Evolutionary conservation across 306 rosid species (phyloP), one percentile per base, ranked within the genome.

Genomic region (Senna tora): DNA sequence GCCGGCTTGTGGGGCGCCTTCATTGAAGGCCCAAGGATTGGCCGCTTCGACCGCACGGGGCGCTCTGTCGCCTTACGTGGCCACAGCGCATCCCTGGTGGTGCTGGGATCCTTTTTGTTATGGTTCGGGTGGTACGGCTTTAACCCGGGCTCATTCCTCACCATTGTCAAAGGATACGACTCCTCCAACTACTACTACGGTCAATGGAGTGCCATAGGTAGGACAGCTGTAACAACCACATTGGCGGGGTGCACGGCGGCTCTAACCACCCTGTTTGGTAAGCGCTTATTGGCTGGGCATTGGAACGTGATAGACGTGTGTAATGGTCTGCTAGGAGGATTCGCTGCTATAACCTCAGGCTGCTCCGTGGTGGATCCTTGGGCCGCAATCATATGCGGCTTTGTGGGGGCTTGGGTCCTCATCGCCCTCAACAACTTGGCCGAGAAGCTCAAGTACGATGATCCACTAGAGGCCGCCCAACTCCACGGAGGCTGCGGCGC

Each of bases 81-180:
- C 0, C 97, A 92, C 58, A 92, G 89, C 22, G 81, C 91, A 0
- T 92, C 97, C 0, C 57, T 92, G 1, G 96, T 92, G 0, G 97
- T 89, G 2, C 79, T 92, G 0, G 97, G 96, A 4, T 53, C 97
- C 0, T 92, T 92, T 69, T 55, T 92, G 11, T 75, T 92, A 7
- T 92, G 96, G 97, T 91, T 91, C 77, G 91, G 96, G 0, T 89
- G 97, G 97, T 91, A 91, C 41, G 97, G 96, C 0, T 92, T 92
- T 49, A 92, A 92, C 34, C 96, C 93, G 4, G 93, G 93, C 15
- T 92, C 97, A 4, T 92, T 92, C 67, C 51, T 87, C 6, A 87
- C 82, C 0, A 87, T 92, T 2, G 49, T 50, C n/a, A 87, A 81
- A 22, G 19, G 65, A 0, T 92, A 92, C 16, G 80, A 74, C 0